Percentiles rank a stretch among this genome's conserved stretches.
These are phyloP conservation scores for Candida nemodendra DNA, from an alignment of 805 yeast genomes.

Conservation along the genomic window DNA sequence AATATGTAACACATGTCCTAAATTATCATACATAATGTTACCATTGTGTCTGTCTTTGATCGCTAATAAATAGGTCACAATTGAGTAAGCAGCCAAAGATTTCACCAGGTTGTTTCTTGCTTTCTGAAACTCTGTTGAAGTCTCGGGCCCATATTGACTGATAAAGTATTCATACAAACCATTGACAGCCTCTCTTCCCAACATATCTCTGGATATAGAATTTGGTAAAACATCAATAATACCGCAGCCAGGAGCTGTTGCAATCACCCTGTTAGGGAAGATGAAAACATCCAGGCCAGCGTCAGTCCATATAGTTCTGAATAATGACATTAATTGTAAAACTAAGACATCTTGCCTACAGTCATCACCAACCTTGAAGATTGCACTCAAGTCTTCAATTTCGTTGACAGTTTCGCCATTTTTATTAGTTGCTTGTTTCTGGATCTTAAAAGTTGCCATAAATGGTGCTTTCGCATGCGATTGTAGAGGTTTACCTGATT, in stretches of 20 bases:
- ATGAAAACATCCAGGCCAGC: conserved; percentile 89
- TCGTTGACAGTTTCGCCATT: conserved; percentile 34
- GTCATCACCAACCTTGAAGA: conserved; percentile 98
- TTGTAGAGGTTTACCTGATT: conserved; percentile 91
- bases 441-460: conserved; percentile 90
- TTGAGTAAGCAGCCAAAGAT: conserved; percentile 91
- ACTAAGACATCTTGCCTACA: conserved; percentile 97
- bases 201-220: conserved; percentile 94
- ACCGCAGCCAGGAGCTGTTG: conserved; percentile 99
- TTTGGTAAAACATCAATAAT: conserved; percentile 97
- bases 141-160: conserved; percentile 93
- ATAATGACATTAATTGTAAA: conserved; percentile 84
- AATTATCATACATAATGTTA: conserved; percentile 91
- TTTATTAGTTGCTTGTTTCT: conserved; percentile 51
- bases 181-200: conserved; percentile 98
- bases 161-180: conserved; percentile 91
- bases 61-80: conserved; percentile 85
- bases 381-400: conserved; percentile 72
- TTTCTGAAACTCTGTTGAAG: conserved; percentile 80
- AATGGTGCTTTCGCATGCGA: conserved; percentile 99
- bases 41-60: conserved; percentile 98
- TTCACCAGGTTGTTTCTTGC: conserved; percentile 92
- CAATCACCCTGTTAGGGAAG: conserved; percentile 93
- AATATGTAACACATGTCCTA: conserved; percentile 92
- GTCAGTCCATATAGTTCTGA: conserved; percentile 85